phyloP scores from a whole-genome alignment of 2,329 filamentous ascomycete genomes.

The Lomentospora prolificans region DNA sequence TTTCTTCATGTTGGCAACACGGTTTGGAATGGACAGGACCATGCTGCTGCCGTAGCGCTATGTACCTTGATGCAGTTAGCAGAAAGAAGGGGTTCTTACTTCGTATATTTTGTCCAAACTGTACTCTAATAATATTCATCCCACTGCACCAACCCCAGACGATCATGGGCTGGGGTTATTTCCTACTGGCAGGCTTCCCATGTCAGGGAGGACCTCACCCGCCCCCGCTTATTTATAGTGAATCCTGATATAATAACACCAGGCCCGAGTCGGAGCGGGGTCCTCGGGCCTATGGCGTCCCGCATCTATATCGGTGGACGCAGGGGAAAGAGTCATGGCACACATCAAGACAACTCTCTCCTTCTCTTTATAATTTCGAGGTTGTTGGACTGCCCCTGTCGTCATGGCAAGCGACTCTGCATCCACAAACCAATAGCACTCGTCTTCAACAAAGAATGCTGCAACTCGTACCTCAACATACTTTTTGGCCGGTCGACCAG shows the following conservation, averaged over 20 bases:
- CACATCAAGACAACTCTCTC: neutral
- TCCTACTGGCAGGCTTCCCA: neutral
- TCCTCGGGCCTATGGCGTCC: neutral
- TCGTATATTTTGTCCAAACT: too few relatives aligned
- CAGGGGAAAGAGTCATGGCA: neutral
- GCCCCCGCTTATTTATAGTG: neutral
- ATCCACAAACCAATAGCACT: too few relatives aligned
- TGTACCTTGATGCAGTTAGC: too few relatives aligned
- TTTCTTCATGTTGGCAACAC: too few relatives aligned
- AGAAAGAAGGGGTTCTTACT: too few relatives aligned
- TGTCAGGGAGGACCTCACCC: neutral
- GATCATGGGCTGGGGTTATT: neutral
- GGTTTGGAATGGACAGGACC: too few relatives aligned
- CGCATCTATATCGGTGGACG: neutral
- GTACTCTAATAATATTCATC: too few relatives aligned
- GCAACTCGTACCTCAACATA: too few relatives aligned
- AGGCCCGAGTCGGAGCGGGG: neutral
- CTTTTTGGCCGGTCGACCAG: too few relatives aligned
- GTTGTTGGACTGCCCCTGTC: neutral
- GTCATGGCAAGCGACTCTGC: neutral
- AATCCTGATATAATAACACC: neutral
- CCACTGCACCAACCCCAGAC: neutral
- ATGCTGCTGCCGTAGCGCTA: too few relatives aligned
- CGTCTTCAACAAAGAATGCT: too few relatives aligned
- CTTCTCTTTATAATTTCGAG: too few relatives aligned